phyloP scores from a whole-genome alignment of 106 monocot species.

The Dioscorea alata region DNA sequence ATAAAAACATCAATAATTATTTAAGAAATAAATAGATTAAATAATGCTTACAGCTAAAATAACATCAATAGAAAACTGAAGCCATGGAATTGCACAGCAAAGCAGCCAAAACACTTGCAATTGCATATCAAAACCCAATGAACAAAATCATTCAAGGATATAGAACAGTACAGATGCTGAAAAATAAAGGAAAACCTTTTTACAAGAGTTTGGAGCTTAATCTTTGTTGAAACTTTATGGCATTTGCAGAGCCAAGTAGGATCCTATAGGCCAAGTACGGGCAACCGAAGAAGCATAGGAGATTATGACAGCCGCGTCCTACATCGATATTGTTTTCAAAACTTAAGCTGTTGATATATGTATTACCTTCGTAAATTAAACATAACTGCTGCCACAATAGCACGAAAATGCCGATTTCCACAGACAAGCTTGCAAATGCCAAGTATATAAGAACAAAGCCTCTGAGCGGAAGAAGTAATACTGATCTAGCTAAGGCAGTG shows the following conservation, averaged over 20 bases:
- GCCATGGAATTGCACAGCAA: no score
- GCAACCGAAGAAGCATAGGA: conserved; percentile 73
- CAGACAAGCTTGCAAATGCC: conserved; percentile 63
- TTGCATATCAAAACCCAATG: no score
- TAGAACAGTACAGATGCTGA: no score
- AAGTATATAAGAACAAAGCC: conserved; percentile 74
- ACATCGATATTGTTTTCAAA: conserved; percentile 23
- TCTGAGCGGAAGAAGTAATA: conserved; percentile 45
- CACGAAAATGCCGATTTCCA: conserved; percentile 55
- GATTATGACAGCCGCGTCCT: conserved; percentile 70
- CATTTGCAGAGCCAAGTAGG: conserved; percentile 27
- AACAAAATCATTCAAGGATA: no score
- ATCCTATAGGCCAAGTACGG: conserved; percentile 49
- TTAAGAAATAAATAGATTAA: no score
- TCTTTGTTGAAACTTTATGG: conserved; percentile 48
- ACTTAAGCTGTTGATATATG: conserved; percentile 56
- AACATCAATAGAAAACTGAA: no score
- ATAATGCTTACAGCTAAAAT: no score
- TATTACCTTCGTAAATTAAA: conserved; percentile 76
- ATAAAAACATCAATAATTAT: no score
- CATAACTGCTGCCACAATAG: conserved; percentile 82
- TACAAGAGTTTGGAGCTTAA: conserved; percentile 50
- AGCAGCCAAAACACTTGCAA: no score
- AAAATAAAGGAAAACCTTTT: not conserved
- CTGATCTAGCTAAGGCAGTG: conserved; percentile 41